Percentiles rank a stretch among this genome's conserved stretches.
These are phyloP conservation scores for Nakazawaea anatomiae DNA, from an alignment of 805 yeast species.

Conservation along the genomic window DNA sequence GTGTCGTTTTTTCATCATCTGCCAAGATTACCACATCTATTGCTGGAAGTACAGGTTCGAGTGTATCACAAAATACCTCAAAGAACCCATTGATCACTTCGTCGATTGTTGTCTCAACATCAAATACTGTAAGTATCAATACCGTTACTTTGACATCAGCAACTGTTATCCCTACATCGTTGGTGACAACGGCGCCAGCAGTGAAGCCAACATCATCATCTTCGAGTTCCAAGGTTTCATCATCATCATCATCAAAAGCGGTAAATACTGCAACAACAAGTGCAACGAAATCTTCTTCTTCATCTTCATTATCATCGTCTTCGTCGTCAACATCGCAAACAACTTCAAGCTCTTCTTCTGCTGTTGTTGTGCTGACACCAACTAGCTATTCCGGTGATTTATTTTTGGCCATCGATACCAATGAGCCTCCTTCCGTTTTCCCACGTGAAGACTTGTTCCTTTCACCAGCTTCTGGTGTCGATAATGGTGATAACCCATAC, in stretches of 20 bases:
- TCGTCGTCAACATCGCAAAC: too few relatives aligned
- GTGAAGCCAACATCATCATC: neutral
- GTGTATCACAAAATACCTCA: conserved; percentile 16
- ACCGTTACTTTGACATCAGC: conserved; percentile 17
- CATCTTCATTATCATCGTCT: conserved; percentile 5
- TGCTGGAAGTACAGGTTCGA: conserved; percentile 16
- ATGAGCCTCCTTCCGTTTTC: conserved; percentile 41
- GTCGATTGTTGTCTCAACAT: conserved; percentile 18
- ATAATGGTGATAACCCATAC: conserved; percentile 36
- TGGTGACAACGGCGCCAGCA: neutral
- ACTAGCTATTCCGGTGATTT: conserved; percentile 31
- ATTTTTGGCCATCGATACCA: conserved; percentile 42
- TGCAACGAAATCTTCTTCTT: conserved; percentile 3
- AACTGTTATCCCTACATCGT: conserved; percentile 12
- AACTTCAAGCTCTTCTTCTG: neutral
- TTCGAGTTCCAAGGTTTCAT: conserved; percentile 7
- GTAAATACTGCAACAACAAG: too few relatives aligned
- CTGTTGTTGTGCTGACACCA: conserved; percentile 15
- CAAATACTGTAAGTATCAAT: conserved; percentile 21
- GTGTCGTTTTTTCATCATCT: conserved; percentile 11
- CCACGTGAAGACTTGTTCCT: conserved; percentile 38
- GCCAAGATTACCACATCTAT: conserved; percentile 23
- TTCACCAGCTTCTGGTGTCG: conserved; percentile 40
- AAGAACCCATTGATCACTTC: conserved; percentile 26
- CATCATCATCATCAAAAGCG: conserved; percentile 7